Conservation (phyloP, 352 stramenopile genomes). For the Poterioochromonas sp. region DNA sequence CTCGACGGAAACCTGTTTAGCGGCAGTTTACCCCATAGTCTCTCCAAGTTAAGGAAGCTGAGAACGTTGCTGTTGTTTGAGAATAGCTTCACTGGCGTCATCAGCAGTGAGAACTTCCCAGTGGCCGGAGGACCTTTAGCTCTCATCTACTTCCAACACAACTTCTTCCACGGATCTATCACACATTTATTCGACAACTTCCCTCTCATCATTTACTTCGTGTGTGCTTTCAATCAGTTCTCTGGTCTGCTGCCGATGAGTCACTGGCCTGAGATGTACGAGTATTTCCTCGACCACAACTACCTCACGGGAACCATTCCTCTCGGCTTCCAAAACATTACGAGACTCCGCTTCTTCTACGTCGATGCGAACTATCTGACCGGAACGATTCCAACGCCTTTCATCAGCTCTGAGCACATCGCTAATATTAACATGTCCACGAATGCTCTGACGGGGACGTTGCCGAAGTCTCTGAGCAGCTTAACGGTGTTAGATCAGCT, state of each 20-base stretch:
- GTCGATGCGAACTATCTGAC: neutral
- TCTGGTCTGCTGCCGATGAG: neutral
- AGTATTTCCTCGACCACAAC: neutral
- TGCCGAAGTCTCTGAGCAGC: neutral
- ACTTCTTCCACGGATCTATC: neutral
- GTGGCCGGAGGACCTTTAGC: neutral
- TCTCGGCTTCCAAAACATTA: neutral
- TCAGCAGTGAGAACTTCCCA: too few relatives aligned
- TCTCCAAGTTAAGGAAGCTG: too few relatives aligned
- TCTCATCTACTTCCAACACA: neutral
- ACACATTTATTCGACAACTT: neutral
- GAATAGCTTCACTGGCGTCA: too few relatives aligned
- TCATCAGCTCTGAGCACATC: neutral
- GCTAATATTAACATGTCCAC: neutral
- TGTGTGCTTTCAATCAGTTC: neutral
- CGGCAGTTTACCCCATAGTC: too few relatives aligned
- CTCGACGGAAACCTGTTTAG: too few relatives aligned
- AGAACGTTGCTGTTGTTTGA: too few relatives aligned
- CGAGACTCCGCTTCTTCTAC: neutral
- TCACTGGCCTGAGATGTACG: neutral
- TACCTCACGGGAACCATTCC: neutral
- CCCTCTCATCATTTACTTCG: neutral
- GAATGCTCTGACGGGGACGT: slow-evolving; percentile 1
- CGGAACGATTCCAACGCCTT: neutral
- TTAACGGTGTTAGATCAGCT: neutral